These are phyloP conservation scores for Parasitella parasitica DNA, from an alignment of 371 early-diverging fungal genomes.

Conservation along the genomic window DNA sequence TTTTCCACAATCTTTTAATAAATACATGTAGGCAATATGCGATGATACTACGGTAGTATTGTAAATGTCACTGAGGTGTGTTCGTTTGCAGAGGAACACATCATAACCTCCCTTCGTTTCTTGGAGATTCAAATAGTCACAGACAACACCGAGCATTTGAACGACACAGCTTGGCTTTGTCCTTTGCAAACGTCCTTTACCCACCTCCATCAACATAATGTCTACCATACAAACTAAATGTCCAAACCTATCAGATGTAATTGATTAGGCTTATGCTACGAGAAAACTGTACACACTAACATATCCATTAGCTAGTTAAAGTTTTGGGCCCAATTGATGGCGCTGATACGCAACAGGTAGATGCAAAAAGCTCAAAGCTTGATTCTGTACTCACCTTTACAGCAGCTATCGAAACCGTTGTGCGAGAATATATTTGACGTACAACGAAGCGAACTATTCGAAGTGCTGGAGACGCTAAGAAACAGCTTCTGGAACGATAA, in stretches of 20 bases:
- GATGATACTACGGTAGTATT: too few species aligned
- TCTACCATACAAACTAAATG: not conserved
- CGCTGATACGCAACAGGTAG: not conserved
- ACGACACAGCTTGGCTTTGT: not conserved
- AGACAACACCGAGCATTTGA: too few species aligned
- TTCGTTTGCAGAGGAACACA: too few species aligned
- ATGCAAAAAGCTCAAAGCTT: not conserved
- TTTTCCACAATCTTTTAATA: too few species aligned
- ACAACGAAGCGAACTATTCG: slow-evolving; percentile 22
- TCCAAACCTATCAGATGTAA: not conserved
- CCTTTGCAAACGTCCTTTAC: not conserved
- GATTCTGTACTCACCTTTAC: not conserved
- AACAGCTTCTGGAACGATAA: slow-evolving; percentile 17
- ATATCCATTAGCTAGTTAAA: not conserved
- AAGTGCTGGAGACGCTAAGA: slow-evolving; percentile 20
- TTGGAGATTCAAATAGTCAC: too few species aligned
- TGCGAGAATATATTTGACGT: slow-evolving; percentile 33
- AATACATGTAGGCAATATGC: too few species aligned
- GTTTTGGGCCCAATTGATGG: not conserved
- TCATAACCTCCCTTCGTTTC: too few species aligned
- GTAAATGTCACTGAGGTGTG: too few species aligned
- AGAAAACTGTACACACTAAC: not conserved
- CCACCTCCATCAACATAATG: not conserved
- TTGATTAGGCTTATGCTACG: not conserved
- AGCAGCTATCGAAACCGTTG: slow-evolving; percentile 20